Base-by-base conservation (phyloP, 106 monocot species). In the Dendrobium chrysotoxum region DNA sequence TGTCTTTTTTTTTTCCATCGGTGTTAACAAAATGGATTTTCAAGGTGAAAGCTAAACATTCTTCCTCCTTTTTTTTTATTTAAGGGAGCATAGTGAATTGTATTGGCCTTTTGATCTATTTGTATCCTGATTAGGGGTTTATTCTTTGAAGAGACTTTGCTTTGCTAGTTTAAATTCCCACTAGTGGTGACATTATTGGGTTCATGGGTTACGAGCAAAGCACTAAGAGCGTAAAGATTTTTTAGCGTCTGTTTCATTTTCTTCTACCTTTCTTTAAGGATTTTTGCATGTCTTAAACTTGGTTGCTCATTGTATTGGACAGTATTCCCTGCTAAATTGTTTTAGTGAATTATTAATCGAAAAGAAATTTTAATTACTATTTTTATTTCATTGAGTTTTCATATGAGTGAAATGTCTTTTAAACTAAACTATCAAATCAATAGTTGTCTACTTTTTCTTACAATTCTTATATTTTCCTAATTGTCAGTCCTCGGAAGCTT, bases 401-500 rank as follows among this genome's bases (percentile, higher is more conserved):
- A 42, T 42, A 42, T 42, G 42, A 42, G 8, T 42, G 8, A 42
- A 0, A 42, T 9, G 44, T 44, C 44, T 44, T 44, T 44, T 6
- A 55, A 54, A 25, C n/a, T 61, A 61, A 61, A 25, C 23, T 61
- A 74, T 40, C 26, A 74, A 74, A 74, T 21, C 20, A 61, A 23
- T 61, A 20, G 23, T 25, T 61, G 8, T 61, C 4, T 7, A 23
- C 3, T 61, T n/a, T 23, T 50, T 61, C 61, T n/a, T 44, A 68
- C 47, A n/a, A 53, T 46, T 66, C 16, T 58, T 66, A 41, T 80
- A 12, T 53, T 78, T 20, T 80, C 31, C 53, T 75, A 18, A 2
- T 81, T 78, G 83, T 39, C 86, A 94, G 97, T 95, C 53, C 97
- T 98, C 45, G 97, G 97, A 85, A 94, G 89, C 81, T 98, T 94